Conservation (phyloP, 2,329 filamentous ascomycete genomes). For the Phialophora verrucosa region DNA sequence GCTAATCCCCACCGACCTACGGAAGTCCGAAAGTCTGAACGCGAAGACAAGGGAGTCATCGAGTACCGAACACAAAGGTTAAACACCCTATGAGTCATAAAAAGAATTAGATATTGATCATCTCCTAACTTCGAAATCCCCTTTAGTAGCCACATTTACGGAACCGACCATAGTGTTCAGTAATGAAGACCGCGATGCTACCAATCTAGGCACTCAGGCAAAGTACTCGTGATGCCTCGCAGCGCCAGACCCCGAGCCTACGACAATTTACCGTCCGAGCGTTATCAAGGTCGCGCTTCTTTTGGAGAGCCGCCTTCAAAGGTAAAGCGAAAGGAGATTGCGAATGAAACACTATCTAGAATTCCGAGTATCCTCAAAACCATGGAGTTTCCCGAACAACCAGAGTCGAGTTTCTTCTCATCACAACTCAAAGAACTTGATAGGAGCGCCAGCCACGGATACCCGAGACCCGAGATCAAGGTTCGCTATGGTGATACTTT, state of each 20-base stretch:
- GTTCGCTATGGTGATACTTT: conserved; percentile 23
- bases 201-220: no score
- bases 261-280: conserved; percentile 21
- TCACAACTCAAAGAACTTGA: conserved; percentile 19
- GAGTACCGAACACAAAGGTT: no score
- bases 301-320: conserved; percentile 12
- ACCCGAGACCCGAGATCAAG: conserved; percentile 9
- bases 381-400: conserved; percentile 14
- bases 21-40: no score
- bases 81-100: no score
- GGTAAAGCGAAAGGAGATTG: conserved; percentile 16
- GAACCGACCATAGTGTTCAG: no score
- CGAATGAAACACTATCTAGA: conserved; percentile 18
- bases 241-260: conserved; percentile 13
- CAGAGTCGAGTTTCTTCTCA: conserved; percentile 18
- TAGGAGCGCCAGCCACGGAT: conserved; percentile 5
- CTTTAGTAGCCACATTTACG: no score
- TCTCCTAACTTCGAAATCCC: no score
- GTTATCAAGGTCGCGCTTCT: conserved; percentile 24
- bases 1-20: no score
- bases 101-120: no score
- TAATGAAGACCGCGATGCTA: no score
- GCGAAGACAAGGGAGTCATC: no score
- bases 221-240: conserved; percentile 10
- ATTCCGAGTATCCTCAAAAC: neutral